Percentiles rank a stretch among this genome's conserved stretches.
phyloP scores from a whole-genome alignment of 768 basidiomycete species.

The Clathrus columnatus region DNA sequence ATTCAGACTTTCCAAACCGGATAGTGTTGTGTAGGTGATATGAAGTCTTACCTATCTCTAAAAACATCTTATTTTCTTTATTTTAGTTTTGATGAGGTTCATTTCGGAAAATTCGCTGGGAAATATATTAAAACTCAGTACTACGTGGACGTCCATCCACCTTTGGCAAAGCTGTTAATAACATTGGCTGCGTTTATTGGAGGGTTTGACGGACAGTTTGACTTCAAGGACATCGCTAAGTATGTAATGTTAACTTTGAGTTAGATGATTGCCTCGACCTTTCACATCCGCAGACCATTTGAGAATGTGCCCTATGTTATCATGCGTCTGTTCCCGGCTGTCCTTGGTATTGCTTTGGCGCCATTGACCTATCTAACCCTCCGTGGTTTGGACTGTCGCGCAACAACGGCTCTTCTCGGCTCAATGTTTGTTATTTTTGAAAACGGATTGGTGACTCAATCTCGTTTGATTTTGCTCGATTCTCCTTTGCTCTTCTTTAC shows the following conservation, averaged over 20 bases:
- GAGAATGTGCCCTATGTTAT: conserved; percentile 88
- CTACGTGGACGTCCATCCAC: conserved; percentile 95
- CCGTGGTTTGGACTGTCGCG: conserved; percentile 85
- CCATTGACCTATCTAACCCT: conserved; percentile 91
- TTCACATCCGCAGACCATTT: conserved; percentile 48
- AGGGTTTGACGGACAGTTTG: conserved; percentile 89
- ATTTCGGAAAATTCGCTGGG: conserved; percentile 94
- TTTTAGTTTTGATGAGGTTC: conserved; percentile 90
- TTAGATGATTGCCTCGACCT: conserved; percentile 4
- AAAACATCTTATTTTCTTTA: neutral
- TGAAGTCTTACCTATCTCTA: neutral
- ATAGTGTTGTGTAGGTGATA: conserved; percentile 80
- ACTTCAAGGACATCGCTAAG: conserved; percentile 98
- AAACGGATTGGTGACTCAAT: conserved; percentile 93
- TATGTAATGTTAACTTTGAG: conserved; percentile 24
- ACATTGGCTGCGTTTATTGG: conserved; percentile 82
- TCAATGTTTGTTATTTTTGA: conserved; percentile 92
- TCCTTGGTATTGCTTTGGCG: conserved; percentile 80
- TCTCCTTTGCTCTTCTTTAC: conserved; percentile 99
- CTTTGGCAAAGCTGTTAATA: conserved; percentile 90
- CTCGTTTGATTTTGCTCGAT: conserved; percentile 93
- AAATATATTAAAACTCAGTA: conserved; percentile 91
- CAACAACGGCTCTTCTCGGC: conserved; percentile 85
- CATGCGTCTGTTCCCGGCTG: conserved; percentile 93
- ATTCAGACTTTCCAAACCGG: conserved; percentile 76